These are phyloP conservation scores for Vaccinium myrtillus DNA, from an alignment of 148 eudicot species.

Conservation along the genomic window DNA sequence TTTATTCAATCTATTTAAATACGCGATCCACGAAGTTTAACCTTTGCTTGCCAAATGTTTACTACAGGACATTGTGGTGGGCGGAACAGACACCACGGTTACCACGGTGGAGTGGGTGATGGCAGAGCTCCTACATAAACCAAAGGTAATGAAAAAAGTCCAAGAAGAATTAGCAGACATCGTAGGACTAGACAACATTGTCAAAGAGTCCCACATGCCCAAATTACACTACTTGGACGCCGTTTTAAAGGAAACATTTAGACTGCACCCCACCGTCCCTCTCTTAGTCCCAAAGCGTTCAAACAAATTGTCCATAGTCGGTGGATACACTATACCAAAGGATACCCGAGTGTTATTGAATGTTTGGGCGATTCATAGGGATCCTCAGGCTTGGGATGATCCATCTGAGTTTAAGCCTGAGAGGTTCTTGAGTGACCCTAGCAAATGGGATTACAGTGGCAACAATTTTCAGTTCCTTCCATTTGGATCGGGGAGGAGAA, in stretches of 20 bases:
- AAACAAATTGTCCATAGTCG: constrained; percentile 12
- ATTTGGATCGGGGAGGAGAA: constrained; percentile 50
- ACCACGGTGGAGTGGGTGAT: constrained; percentile 38
- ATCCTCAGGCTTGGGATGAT: constrained; percentile 23
- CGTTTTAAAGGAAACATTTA: constrained; percentile 42
- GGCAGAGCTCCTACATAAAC: constrained; percentile 34
- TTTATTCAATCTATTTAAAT: neutral
- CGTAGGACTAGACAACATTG: constrained; percentile 26
- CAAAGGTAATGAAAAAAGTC: constrained; percentile 21
- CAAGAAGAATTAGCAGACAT: constrained; percentile 36
- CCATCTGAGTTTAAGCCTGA: constrained; percentile 26
- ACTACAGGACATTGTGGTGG: constrained; percentile 37
- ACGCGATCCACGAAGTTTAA: neutral
- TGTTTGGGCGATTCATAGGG: constrained; percentile 30
- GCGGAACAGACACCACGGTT: constrained; percentile 41
- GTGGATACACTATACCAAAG: constrained; percentile 34
- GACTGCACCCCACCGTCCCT: constrained; percentile 34
- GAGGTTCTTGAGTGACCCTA: constrained; percentile 21
- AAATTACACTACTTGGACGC: constrained; percentile 37
- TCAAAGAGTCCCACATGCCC: constrained; percentile 35
- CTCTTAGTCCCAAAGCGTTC: constrained; percentile 34
- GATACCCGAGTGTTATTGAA: constrained; percentile 25
- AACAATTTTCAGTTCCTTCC: constrained; percentile 41
- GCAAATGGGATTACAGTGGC: constrained; percentile 26
- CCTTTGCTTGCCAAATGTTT: neutral